Percentiles rank a stretch among this genome's conserved stretches.
These are phyloP conservation scores for Pseudonitzschia multiseries DNA, from an alignment of 108 stramenopile species.

Conservation along the genomic window DNA sequence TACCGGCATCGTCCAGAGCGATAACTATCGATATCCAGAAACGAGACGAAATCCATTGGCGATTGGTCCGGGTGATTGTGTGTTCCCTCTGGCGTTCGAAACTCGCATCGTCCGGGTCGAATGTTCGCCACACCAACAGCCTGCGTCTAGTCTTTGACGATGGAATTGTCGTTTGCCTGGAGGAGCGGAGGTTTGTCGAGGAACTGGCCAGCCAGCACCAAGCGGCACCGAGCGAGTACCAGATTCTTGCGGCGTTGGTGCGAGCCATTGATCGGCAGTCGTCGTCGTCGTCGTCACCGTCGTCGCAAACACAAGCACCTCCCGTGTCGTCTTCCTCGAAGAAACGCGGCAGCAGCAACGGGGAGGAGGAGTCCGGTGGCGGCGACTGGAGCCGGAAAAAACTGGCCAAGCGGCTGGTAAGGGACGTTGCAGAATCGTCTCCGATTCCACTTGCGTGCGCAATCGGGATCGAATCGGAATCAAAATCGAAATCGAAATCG, in stretches of 20 bases:
- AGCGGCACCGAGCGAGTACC: slow-evolving; percentile 73
- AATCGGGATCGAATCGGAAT: not conserved
- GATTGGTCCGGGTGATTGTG: slow-evolving; percentile 66
- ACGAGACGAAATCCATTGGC: slow-evolving; percentile 60
- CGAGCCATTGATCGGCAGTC: slow-evolving; percentile 16
- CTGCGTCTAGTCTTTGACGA: slow-evolving; percentile 66
- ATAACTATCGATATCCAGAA: slow-evolving; percentile 39
- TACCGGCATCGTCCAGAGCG: slow-evolving; percentile 40
- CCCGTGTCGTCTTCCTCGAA: not conserved
- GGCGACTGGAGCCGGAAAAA: slow-evolving; percentile 22
- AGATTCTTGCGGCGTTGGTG: slow-evolving; percentile 61
- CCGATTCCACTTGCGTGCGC: slow-evolving; percentile 10
- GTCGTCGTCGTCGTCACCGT: too few species aligned
- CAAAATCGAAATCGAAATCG: too few species aligned
- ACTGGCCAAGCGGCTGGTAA: slow-evolving; percentile 7
- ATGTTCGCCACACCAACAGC: slow-evolving; percentile 28
- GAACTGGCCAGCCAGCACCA: slow-evolving; percentile 65
- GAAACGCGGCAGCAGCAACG: not conserved
- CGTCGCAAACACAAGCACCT: too few species aligned
- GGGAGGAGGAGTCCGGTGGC: too few species aligned
- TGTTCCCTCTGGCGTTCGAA: slow-evolving; percentile 70
- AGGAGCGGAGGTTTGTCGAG: slow-evolving; percentile 55
- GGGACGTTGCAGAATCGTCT: slow-evolving; percentile 8
- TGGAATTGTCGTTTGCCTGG: slow-evolving; percentile 39
- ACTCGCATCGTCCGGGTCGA: slow-evolving; percentile 19